A percentile compares a stretch with the other conserved stretches of the same genome.
Evolutionary conservation across 1,284 basidiomycete genomes (phyloP).

Genomic region (Boletellus deceptivus): DNA sequence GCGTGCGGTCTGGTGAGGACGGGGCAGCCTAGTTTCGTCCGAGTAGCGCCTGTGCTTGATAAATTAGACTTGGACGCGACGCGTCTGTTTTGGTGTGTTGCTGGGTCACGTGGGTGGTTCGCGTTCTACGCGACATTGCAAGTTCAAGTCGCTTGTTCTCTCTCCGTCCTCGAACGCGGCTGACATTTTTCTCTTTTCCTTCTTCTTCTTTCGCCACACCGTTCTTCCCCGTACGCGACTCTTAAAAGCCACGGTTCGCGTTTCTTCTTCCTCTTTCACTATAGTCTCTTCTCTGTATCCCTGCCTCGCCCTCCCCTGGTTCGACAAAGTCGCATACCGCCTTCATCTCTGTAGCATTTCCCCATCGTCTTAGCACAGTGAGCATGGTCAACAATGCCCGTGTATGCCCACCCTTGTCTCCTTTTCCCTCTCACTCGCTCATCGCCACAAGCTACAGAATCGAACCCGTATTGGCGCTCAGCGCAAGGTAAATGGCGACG

Average conservation of each 20-base stretch:
- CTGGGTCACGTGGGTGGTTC: conserved; percentile 35
- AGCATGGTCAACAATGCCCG: conserved; percentile 59
- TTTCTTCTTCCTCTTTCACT: conserved; percentile 21
- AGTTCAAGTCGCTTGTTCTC: conserved; percentile 8
- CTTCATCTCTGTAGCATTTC: conserved; percentile 30
- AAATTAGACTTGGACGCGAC: conserved; percentile 28
- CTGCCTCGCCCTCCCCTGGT: conserved; percentile 8
- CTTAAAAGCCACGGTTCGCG: conserved; percentile 21
- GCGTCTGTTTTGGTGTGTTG: conserved; percentile 36
- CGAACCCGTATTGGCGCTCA: conserved; percentile 43
- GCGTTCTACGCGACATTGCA: conserved; percentile 34
- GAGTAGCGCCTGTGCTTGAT: neutral
- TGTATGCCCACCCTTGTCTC: conserved; percentile 37
- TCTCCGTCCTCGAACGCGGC: conserved; percentile 28
- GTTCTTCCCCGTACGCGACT: conserved; percentile 7
- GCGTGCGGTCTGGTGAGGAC: too few species aligned
- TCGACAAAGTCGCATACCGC: conserved; percentile 3
- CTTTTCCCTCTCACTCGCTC: conserved; percentile 2
- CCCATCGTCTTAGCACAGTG: conserved; percentile 22
- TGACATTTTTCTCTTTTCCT: conserved; percentile 19
- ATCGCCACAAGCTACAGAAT: conserved; percentile 29
- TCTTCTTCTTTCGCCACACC: neutral
- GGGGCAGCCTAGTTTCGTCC: too few species aligned
- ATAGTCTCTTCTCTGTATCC: conserved; percentile 25
- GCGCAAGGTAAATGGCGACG: conserved; percentile 65